phyloP scores from a whole-genome alignment of 495 filamentous ascomycete genomes.

The Immersiella caudata region DNA sequence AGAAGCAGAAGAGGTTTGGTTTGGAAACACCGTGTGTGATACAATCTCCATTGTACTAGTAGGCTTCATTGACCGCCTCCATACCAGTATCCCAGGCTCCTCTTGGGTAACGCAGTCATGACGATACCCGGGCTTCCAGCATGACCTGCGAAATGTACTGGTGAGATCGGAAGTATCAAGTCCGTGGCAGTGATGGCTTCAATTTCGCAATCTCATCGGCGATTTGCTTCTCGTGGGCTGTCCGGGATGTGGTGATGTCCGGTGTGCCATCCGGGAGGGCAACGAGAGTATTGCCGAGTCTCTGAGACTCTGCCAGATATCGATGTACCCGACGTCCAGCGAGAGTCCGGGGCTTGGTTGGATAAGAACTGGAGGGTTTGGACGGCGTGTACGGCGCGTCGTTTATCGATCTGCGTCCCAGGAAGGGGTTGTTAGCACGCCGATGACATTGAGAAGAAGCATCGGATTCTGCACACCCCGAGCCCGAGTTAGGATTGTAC shows the following conservation, averaged over 20 bases:
- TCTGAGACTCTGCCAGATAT: not conserved
- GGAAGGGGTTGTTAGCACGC: conserved; percentile 1
- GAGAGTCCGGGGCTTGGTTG: not conserved
- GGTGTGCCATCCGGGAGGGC: not conserved
- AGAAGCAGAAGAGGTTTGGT: not conserved
- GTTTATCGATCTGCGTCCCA: conserved; percentile 1
- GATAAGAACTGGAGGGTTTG: not conserved
- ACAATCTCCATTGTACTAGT: not conserved
- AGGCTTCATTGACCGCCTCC: not conserved
- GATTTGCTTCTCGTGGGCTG: conserved; percentile 1
- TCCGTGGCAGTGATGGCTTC: not conserved
- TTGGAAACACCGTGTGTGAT: not conserved
- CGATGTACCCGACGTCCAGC: not conserved
- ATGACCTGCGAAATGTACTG: not conserved
- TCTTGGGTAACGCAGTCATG: conserved; percentile 1
- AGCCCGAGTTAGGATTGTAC: not conserved
- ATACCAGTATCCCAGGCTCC: not conserved
- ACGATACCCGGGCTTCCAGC: not conserved
- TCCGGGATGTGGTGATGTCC: not conserved
- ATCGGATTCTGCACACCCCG: not conserved
- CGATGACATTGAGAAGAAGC: not conserved
- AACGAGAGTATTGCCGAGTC: not conserved
- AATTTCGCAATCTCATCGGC: not conserved
- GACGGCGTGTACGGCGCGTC: not conserved
- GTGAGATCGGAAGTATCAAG: not conserved